These are phyloP conservation scores for Zygotorulaspora danielsina DNA, from an alignment of 805 yeast genomes.

Conservation along the genomic window DNA sequence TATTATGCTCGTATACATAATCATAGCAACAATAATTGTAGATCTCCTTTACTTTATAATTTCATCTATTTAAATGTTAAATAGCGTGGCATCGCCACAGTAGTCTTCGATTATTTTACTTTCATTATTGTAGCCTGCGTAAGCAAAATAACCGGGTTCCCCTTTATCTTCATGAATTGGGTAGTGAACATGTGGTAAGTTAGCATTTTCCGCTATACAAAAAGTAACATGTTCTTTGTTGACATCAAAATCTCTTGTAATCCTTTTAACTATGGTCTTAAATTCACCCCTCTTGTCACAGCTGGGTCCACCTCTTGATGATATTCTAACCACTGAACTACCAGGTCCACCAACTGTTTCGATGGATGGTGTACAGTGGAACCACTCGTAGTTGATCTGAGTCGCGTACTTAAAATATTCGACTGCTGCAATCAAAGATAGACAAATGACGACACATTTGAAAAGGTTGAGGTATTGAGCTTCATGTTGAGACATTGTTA, in stretches of 20 bases:
- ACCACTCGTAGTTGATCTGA: slow-evolving; percentile 41
- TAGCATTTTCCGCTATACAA: slow-evolving; percentile 37
- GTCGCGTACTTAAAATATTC: slow-evolving; percentile 44
- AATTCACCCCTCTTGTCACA: slow-evolving; percentile 44
- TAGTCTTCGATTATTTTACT: slow-evolving; percentile 18
- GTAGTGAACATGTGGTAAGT: slow-evolving; percentile 30
- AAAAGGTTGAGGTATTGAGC: slow-evolving; percentile 25
- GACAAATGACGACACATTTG: slow-evolving; percentile 29
- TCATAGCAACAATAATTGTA: no score
- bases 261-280: slow-evolving; percentile 39
- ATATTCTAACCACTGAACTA: slow-evolving; percentile 32
- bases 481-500: background rate
- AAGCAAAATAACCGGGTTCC: slow-evolving; percentile 35
- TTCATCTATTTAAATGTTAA: slow-evolving; percentile 24
- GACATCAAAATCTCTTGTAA: slow-evolving; percentile 40
- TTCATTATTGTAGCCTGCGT: slow-evolving; percentile 32
- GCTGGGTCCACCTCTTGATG: slow-evolving; percentile 41
- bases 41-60: no score
- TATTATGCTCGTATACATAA: no score
- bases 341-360: slow-evolving; percentile 23
- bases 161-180: slow-evolving; percentile 35
- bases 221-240: slow-evolving; percentile 35
- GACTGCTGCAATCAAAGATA: slow-evolving; percentile 38
- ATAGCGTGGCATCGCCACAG: slow-evolving; percentile 29
- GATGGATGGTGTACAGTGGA: slow-evolving; percentile 40